Conservation (phyloP, 805 yeast genomes). For the Ogataea trehalophila region DNA sequence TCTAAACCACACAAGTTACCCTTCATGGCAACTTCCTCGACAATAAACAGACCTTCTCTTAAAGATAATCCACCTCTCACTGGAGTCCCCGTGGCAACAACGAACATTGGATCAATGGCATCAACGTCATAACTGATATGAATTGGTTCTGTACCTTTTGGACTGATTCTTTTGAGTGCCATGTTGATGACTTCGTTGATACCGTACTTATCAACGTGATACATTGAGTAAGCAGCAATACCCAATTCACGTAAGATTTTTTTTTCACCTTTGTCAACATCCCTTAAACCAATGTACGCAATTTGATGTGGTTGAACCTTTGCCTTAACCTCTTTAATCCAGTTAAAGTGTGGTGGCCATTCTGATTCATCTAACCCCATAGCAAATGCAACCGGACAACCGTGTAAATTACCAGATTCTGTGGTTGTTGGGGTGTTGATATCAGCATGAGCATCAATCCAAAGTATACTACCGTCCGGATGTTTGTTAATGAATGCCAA, state of each 20-base stretch:
- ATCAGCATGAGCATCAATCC: slow-evolving; percentile 99
- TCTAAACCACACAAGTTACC: slow-evolving; percentile 88
- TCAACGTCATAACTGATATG: slow-evolving; percentile 95
- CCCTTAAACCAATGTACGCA: slow-evolving; percentile 92
- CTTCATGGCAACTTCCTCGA: slow-evolving; percentile 86
- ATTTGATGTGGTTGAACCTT: slow-evolving; percentile 63
- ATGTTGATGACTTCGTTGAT: slow-evolving; percentile 85
- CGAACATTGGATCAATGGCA: slow-evolving; percentile 90
- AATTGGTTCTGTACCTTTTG: slow-evolving; percentile 63
- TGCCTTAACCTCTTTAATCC: slow-evolving; percentile 56
- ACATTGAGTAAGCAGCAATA: slow-evolving; percentile 89
- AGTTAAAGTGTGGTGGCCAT: slow-evolving; percentile 69
- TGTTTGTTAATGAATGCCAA: slow-evolving; percentile 72
- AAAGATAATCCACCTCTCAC: slow-evolving; percentile 94
- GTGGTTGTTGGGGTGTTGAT: slow-evolving; percentile 84
- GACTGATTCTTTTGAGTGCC: slow-evolving; percentile 80
- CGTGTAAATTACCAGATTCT: slow-evolving; percentile 88
- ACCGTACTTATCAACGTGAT: slow-evolving; percentile 92
- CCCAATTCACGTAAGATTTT: slow-evolving; percentile 61
- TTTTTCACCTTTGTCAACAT: slow-evolving; percentile 85
- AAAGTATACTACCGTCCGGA: slow-evolving; percentile 85
- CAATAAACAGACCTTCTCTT: slow-evolving; percentile 89
- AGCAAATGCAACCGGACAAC: slow-evolving; percentile 91
- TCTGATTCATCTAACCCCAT: slow-evolving; percentile 69
- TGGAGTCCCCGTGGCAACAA: slow-evolving; percentile 97